These are phyloP conservation scores for Amylocarpus encephaloides DNA, from an alignment of 2,329 filamentous ascomycete species.

Conservation along the genomic window DNA sequence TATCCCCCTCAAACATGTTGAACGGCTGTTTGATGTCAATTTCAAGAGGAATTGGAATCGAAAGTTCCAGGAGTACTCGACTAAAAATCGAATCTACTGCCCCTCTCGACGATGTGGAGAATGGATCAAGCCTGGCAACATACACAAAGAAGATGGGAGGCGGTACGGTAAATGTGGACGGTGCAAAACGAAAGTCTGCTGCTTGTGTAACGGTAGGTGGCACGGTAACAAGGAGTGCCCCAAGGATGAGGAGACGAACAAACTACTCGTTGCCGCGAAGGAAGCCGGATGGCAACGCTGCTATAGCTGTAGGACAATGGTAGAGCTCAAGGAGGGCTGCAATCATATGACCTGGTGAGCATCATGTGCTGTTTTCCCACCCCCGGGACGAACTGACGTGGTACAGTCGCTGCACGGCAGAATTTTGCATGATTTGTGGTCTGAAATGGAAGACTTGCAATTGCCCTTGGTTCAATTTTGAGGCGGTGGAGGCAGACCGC, in stretches of 20 bases:
- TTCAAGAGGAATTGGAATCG: constrained; percentile 79
- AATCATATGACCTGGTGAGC: constrained; percentile 83
- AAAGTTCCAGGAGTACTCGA: constrained; percentile 71
- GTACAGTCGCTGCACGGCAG: constrained; percentile 64
- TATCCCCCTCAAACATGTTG: constrained; percentile 71
- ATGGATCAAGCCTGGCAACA: constrained; percentile 70
- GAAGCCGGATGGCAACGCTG: constrained; percentile 70
- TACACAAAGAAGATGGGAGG: constrained; percentile 53
- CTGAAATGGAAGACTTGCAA: constrained; percentile 76
- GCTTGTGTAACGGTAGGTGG: constrained; percentile 65
- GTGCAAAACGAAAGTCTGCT: constrained; percentile 71
- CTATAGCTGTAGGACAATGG: constrained; percentile 64
- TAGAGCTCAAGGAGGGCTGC: constrained; percentile 76
- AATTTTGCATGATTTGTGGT: constrained; percentile 86
- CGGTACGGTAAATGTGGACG: constrained; percentile 63
- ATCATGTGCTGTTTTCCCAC: neutral
- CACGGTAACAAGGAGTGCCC: constrained; percentile 66
- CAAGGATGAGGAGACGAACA: constrained; percentile 59
- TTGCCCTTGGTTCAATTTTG: constrained; percentile 73
- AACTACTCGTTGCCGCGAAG: constrained; percentile 58
- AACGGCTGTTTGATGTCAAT: constrained; percentile 62
- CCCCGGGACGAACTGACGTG: constrained; percentile 9
- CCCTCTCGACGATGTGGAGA: constrained; percentile 66
- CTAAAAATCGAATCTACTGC: constrained; percentile 71
- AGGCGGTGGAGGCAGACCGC: constrained; percentile 46